phyloP scores from a whole-genome alignment of 306 rosid genomes.

The Castanospermum australe region DNA sequence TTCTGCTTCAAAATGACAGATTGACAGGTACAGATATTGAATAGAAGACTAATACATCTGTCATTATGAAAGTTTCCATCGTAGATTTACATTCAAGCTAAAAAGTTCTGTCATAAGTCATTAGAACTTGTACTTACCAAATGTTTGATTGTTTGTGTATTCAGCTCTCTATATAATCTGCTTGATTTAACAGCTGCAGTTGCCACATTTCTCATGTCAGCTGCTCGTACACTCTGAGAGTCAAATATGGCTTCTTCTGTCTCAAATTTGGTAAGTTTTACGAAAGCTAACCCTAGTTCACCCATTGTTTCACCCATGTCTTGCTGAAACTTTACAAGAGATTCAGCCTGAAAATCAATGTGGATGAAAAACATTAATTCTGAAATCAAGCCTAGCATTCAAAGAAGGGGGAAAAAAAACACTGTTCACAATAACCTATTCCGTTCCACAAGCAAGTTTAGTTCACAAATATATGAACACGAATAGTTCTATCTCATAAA shows the following conservation, averaged over 20 bases:
- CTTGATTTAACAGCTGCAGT: constrained; percentile 95
- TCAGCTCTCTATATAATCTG: constrained; percentile 87
- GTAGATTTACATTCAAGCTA: not conserved
- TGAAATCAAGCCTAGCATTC: constrained; percentile 11
- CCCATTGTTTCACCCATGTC: constrained; percentile 97
- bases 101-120: not conserved
- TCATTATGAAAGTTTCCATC: not conserved
- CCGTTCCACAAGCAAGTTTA: not conserved
- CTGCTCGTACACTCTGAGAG: constrained; percentile 70
- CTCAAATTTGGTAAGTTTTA: constrained; percentile 90
- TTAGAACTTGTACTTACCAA: constrained; percentile 49
- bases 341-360: constrained; percentile 72
- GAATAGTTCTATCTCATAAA: not conserved
- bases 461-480: not conserved
- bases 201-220: constrained; percentile 79
- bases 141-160: constrained; percentile 92
- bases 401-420: not conserved
- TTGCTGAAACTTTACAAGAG: constrained; percentile 92
- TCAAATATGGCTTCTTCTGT: constrained; percentile 68
- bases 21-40: not conserved
- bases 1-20: not conserved
- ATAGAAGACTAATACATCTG: not conserved
- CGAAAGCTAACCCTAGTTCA: constrained; percentile 83
- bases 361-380: not conserved
- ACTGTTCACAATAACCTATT: not conserved